phyloP scores from a whole-genome alignment of 1,284 basidiomycete species.

The Coriolopsis trogii region DNA sequence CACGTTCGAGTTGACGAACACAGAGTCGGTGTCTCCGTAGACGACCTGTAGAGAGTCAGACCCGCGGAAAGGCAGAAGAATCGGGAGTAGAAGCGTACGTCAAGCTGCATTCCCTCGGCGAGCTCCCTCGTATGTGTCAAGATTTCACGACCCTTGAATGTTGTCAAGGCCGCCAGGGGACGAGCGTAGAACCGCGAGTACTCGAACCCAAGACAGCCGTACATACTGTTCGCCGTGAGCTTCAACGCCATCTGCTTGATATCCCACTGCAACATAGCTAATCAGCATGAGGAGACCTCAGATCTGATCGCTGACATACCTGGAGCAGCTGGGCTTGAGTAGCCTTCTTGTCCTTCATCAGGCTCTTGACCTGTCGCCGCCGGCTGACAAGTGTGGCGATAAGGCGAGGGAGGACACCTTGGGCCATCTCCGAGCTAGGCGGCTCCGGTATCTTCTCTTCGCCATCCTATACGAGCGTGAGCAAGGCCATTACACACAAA shows the following conservation, averaged over 20 bases:
- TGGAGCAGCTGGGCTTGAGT: slow-evolving; percentile 83
- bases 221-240: slow-evolving; percentile 99
- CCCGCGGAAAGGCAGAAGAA: slow-evolving; percentile 1
- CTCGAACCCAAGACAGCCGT: slow-evolving; percentile 98
- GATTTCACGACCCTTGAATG: slow-evolving; percentile 98
- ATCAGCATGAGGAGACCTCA: background rate
- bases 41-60: slow-evolving; percentile 68
- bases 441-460: slow-evolving; percentile 91
- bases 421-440: slow-evolving; percentile 71
- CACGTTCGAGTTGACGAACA: slow-evolving; percentile 98
- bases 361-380: slow-evolving; percentile 87
- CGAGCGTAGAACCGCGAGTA: slow-evolving; percentile 98
- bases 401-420: slow-evolving; percentile 93
- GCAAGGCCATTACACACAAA: slow-evolving; percentile 3
- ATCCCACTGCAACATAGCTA: slow-evolving; percentile 65
- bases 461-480: slow-evolving; percentile 52
- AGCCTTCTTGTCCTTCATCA: slow-evolving; percentile 92
- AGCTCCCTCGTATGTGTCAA: slow-evolving; percentile 92
- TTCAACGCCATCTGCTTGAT: slow-evolving; percentile 98
- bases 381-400: slow-evolving; percentile 94
- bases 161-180: slow-evolving; percentile 94
- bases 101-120: slow-evolving; percentile 87
- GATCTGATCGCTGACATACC: slow-evolving; percentile 46
- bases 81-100: slow-evolving; percentile 56
- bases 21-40: slow-evolving; percentile 98